Evolutionary conservation across 1,139 yeast genomes (phyloP).

Genomic region (Protomyces macrosporus): DNA sequence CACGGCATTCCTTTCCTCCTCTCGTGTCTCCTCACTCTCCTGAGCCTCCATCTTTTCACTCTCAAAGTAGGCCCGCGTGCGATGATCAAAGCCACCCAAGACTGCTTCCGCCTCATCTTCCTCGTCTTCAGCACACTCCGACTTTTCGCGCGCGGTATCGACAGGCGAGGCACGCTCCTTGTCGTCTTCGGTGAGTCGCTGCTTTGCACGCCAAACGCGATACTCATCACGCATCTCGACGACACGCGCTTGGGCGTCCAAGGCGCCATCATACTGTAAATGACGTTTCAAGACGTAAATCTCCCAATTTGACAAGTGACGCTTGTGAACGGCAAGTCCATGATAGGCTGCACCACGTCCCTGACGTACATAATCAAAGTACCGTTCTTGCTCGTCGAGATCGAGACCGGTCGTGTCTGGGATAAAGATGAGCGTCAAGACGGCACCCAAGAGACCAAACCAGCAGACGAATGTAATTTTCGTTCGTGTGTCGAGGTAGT

Average conservation of each 20-base stretch:
- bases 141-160: not conserved
- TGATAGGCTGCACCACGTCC: constrained; percentile 41
- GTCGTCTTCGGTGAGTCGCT: not conserved
- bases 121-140: not conserved
- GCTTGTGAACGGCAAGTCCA: constrained; percentile 41
- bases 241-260: constrained; percentile 41
- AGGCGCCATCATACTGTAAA: constrained; percentile 40
- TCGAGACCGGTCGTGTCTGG: constrained; percentile 43
- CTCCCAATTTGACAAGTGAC: constrained; percentile 41
- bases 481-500: constrained; percentile 39
- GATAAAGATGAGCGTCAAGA: constrained; percentile 38
- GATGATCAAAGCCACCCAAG: not conserved
- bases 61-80: not conserved
- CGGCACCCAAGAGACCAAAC: constrained; percentile 42
- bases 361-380: constrained; percentile 39
- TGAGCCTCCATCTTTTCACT: not conserved
- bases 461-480: constrained; percentile 42
- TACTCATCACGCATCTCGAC: constrained; percentile 41
- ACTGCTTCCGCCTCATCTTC: not conserved
- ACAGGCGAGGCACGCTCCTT: not conserved
- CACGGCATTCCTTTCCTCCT: not conserved
- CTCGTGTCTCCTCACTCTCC: not conserved
- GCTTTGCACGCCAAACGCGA: not conserved
- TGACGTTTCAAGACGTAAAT: constrained; percentile 37
- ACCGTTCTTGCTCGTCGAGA: constrained; percentile 41